Evolutionary conservation across 805 yeast genomes (phyloP).

Genomic region (Allodekkera sacchari): DNA sequence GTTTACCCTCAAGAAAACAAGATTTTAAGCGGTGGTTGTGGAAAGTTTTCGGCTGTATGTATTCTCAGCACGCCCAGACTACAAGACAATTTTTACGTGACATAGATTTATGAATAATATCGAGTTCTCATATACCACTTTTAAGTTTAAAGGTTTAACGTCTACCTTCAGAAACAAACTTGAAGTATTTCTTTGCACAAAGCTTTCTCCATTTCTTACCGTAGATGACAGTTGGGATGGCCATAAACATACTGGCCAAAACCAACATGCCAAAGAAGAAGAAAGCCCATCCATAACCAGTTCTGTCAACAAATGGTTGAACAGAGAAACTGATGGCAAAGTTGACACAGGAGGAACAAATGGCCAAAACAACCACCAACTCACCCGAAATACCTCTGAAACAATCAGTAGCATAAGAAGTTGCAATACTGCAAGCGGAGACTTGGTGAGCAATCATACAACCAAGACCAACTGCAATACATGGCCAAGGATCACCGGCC

Average conservation of each 20-base stretch:
- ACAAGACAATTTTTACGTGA: too few relatives aligned
- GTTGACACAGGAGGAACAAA: slow-evolving; percentile 10
- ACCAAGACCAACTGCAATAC: slow-evolving; percentile 9
- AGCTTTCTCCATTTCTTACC: slow-evolving; percentile 30
- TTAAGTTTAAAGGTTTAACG: too few relatives aligned
- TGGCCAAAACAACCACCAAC: too few relatives aligned
- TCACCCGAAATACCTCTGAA: too few relatives aligned
- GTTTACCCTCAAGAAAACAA: too few relatives aligned
- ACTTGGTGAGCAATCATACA: slow-evolving; percentile 10
- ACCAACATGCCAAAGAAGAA: slow-evolving; percentile 28
- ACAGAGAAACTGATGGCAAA: slow-evolving; percentile 10
- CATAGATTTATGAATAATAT: too few relatives aligned
- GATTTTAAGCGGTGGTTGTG: too few relatives aligned
- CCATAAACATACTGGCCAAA: slow-evolving; percentile 26
- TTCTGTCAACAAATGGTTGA: slow-evolving; percentile 10
- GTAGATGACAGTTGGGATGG: slow-evolving; percentile 27
- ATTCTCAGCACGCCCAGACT: too few relatives aligned
- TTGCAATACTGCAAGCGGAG: slow-evolving; percentile 11
- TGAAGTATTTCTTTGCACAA: slow-evolving; percentile 10
- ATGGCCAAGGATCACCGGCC: slow-evolving; percentile 7
- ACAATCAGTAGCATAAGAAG: too few relatives aligned
- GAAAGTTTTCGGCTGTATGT: too few relatives aligned
- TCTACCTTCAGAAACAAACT: slow-evolving; percentile 5
- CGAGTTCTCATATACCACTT: too few relatives aligned
- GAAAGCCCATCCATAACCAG: slow-evolving; percentile 9